Evolutionary conservation across 2,329 filamentous ascomycete genomes (phyloP), one percentile per base, ranked within the genome.

Genomic region (Dissoconium aciculare): DNA sequence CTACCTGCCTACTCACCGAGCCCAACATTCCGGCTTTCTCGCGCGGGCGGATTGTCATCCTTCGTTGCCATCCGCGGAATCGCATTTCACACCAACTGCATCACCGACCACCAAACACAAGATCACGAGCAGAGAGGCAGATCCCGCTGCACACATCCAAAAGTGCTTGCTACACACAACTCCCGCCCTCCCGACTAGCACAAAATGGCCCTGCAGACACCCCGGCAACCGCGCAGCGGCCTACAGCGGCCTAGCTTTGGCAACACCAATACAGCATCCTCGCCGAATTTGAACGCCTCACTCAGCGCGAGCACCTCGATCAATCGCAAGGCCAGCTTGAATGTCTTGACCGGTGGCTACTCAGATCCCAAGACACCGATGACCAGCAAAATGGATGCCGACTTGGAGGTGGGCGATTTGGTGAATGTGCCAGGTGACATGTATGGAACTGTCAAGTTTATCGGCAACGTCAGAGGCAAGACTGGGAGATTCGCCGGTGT

Each of bases 341-440:
- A 73, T 38, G 72, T 77, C 28, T 65, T 85, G 41, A 80, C 74
- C 30, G 60, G 55, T 23, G 50, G 43, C 9, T 26, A 13, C 26
- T n/a, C n/a, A n/a, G 34, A 32, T 28, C 43, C 30, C 32, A 71
- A 71, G 63, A 58, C 62, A 30, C 69, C 58, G 15, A 46, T 51
- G 5, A 42, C 40, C 12, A 52, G 49, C 49, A 58, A 46, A 34
- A 60, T 59, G 66, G 56, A 58, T 50, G 61, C 50, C 24, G 57
- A 71, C 26, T 60, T 92, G 37, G 67, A 74, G 40, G 66, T 89
- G 24, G 87, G 87, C 42, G 87, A 94, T 52, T 55, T 66, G 17
- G 87, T 94, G 39, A 85, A 94, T 44, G 87, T 94, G 27, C 85
- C 87, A 2, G 89, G 89, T 25, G 82, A 78, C 53, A 93, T 98